Evolutionary conservation across 2,329 filamentous ascomycete species (phyloP), one percentile per base, ranked within the genome.

Genomic region (Paecilomyces fulvus): DNA sequence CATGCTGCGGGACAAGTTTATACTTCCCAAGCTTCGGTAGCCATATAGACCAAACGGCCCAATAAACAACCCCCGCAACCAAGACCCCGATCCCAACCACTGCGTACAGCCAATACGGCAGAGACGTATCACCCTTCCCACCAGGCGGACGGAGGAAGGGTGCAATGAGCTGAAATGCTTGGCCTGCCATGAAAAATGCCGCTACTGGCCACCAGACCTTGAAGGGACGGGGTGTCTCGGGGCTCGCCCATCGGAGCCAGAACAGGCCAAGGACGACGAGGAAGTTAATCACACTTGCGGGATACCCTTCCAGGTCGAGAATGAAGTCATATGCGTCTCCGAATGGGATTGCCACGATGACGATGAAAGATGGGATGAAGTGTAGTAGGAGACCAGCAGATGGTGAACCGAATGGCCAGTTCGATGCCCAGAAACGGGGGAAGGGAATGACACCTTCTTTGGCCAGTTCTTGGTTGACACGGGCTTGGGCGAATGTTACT

Each of bases 401-500:
- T 2, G 83, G 84, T 0, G 82, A 83, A 64, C 84, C 84, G 65
- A 85, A 83, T 0, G 84, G 84, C 50, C 79, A 77, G 69, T 84
- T 87, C 68, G 80, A 83, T 11, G 84, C 83, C 77, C 82, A 87
- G 61, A 87, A 74, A 0, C 75, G 72, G 0, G 83, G 84, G 56
- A 82, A 84, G 0, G 85, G 85, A 2, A 88, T 70, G n/a, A 87
- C 77, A 28, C 84, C 84, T 69, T 87, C 84, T 10, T 83, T 81
- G 3, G 83, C 84, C 14, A 87, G 79, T 67, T 86, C 84, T 68
- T 86, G 85, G 0, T 85, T 84, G 4, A 87, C 71, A 54, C 85
- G 80, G 6, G 84, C 83, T 68, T 87, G 84, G 0, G 84, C 84
- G 70, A 88, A 88, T 59, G 87, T 87, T 59, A 87, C 83, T 56